phyloP scores from a whole-genome alignment of 106 monocot species.

The Hemerocallis citrina region DNA sequence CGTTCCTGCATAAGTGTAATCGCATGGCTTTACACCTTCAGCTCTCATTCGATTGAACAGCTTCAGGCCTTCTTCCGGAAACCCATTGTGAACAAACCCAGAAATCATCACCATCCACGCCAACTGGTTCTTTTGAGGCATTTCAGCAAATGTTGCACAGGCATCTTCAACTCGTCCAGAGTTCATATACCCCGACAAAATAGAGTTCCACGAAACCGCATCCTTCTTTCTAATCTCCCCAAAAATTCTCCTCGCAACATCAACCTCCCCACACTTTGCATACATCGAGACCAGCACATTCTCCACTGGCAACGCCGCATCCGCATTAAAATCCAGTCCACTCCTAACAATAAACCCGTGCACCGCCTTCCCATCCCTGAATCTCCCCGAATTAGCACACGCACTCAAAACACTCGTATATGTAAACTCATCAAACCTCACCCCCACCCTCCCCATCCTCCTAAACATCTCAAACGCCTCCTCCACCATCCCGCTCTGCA shows the following conservation, averaged over 20 bases:
- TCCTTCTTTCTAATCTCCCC: slow-evolving; percentile 52
- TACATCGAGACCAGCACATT: slow-evolving; percentile 81
- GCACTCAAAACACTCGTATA: slow-evolving; percentile 86
- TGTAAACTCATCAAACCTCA: slow-evolving; percentile 73
- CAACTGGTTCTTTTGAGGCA: slow-evolving; percentile 55
- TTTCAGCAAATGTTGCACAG: slow-evolving; percentile 30
- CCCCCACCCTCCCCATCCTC: slow-evolving; percentile 33
- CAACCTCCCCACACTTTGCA: slow-evolving; percentile 41
- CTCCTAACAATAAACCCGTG: slow-evolving; percentile 61
- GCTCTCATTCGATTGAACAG: slow-evolving; percentile 56
- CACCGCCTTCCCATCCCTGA: slow-evolving; percentile 55
- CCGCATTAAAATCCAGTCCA: slow-evolving; percentile 32
- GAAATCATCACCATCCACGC: slow-evolving; percentile 89
- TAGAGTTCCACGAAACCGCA: slow-evolving; percentile 88
- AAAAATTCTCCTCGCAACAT: slow-evolving; percentile 51
- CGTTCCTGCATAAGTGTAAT: slow-evolving; percentile 62
- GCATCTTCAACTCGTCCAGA: slow-evolving; percentile 38
- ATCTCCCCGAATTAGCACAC: slow-evolving; percentile 48
- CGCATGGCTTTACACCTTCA: slow-evolving; percentile 56
- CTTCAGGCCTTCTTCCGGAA: slow-evolving; percentile 61
- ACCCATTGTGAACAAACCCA: slow-evolving; percentile 61
- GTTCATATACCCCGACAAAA: slow-evolving; percentile 66
- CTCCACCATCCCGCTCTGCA: slow-evolving; percentile 38
- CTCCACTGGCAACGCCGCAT: slow-evolving; percentile 43
- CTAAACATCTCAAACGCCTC: slow-evolving; percentile 78